Base-by-base conservation (phyloP, 2,329 filamentous ascomycete genomes). In the Plenodomus tracheiphilus region DNA sequence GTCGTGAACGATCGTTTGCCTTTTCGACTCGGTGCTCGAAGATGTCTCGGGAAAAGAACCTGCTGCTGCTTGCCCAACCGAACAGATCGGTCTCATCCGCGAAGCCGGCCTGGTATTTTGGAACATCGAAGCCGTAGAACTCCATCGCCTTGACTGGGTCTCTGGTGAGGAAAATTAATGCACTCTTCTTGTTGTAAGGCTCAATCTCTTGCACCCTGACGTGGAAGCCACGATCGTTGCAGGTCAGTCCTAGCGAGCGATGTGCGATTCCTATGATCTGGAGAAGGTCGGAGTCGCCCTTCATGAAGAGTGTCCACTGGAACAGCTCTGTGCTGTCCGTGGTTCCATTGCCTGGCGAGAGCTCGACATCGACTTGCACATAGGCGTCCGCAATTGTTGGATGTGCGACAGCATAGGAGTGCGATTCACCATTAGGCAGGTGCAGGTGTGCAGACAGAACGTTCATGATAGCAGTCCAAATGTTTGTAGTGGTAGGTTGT, bases 221-320 rank as follows among this genome's bases (percentile, higher is more conserved):
- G 65, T 80, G 83, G 1, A 94, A 70, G 1, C 83, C 87, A 11
- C 66, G 69, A 42, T 89, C 82, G 56, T 85, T 86, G 19, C 84
- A 74, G 0, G 83, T 87, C 7, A 94, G 79, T 1, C 88, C 88
- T 30, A 84, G 80, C 0, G 79, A 80, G 0, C 85, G 80, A 53
- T 89, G 82, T 8, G 79, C 81, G 16, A 80, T 77, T 4, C 88
- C 86, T 0, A 93, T 65, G 8, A 85, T 78, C 50, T 83, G 87
- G 79, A 85, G 85, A 2, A 84, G 62, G 58, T 93, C 89, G n/a
- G 87, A 86, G 59, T 93, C 89, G 0, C 83, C 81, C 34, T 86
- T 78, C 56, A 83, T 83, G 72, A 91, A 91, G 3, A 83, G 70
- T 32, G 79, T 77, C 88, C 88, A 93, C 22, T 75, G 53, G 81